phyloP scores from a whole-genome alignment of 176 grass and related monocot species.

The Typha latifolia region DNA sequence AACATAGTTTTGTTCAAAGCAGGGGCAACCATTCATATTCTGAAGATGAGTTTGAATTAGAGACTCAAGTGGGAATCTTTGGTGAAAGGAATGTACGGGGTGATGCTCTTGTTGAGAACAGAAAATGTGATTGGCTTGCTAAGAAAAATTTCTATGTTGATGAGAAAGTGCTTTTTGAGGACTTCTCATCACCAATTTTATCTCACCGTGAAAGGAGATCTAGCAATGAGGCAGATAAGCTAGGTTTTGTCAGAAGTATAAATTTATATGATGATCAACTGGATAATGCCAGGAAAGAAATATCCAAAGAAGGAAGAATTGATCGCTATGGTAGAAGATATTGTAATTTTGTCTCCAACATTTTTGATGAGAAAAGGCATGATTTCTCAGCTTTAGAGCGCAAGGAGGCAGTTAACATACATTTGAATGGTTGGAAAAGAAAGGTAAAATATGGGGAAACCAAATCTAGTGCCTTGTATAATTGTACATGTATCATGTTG shows the following conservation, averaged over 20 bases:
- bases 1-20: constrained; percentile 24
- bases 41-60: constrained; percentile 14
- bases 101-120: constrained; percentile 22
- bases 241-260: constrained; percentile 24
- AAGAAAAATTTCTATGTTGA: constrained; percentile 30
- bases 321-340: constrained; percentile 27
- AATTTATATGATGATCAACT: constrained; percentile 21
- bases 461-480: constrained; percentile 40
- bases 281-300: constrained; percentile 21
- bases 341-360: constrained; percentile 36
- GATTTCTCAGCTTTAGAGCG: constrained; percentile 24
- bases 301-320: constrained; percentile 24
- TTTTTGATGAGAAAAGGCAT: constrained; percentile 33
- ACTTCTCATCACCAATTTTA: constrained; percentile 22
- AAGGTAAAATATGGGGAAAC: constrained; percentile 75
- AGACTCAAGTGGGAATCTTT: not conserved
- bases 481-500: constrained; percentile 22
- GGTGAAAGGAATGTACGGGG: constrained; percentile 5
- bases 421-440: constrained; percentile 52
- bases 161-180: constrained; percentile 16
- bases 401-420: constrained; percentile 30
- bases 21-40: constrained; percentile 9
- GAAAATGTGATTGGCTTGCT: constrained; percentile 16
- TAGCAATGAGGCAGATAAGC: constrained; percentile 15
- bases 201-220: constrained; percentile 23